phyloP scores from a whole-genome alignment of 139 green algal species.

The Tetratostichococcus sp. region DNA sequence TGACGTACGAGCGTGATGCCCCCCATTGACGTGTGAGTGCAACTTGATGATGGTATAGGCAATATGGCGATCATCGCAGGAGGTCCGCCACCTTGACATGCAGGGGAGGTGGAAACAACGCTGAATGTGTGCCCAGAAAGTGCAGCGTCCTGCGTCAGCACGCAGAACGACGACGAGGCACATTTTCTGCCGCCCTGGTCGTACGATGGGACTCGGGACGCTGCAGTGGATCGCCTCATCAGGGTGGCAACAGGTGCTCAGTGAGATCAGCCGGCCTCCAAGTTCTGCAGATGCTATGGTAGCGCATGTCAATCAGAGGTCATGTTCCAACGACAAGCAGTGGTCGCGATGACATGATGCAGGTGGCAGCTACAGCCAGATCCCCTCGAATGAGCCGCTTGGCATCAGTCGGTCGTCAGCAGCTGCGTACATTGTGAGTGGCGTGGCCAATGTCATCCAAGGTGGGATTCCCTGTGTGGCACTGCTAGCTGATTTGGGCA shows the following conservation, averaged over 20 bases:
- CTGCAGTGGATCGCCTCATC: slow-evolving; percentile 27
- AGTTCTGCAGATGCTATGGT: no score
- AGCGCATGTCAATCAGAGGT: no score
- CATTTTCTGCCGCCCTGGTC: slow-evolving; percentile 46
- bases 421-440: slow-evolving; percentile 29
- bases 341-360: no score
- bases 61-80: not conserved
- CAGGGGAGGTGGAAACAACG: slow-evolving; percentile 32
- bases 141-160: slow-evolving; percentile 30
- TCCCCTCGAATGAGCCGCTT: not conserved
- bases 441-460: slow-evolving; percentile 22
- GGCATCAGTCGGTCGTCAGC: slow-evolving; percentile 22
- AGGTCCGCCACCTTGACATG: no score
- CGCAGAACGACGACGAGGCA: slow-evolving; percentile 44
- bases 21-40: no score
- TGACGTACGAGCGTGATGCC: no score
- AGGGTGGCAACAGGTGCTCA: slow-evolving; percentile 19
- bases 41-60: no score
- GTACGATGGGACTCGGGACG: slow-evolving; percentile 2
- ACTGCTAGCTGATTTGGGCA: no score
- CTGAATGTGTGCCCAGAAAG: slow-evolving; percentile 39
- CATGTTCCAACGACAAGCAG: no score
- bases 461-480: no score
- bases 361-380: slow-evolving; percentile 5
- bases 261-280: not conserved